Conservation (phyloP, 495 filamentous ascomycete genomes). For the Trichodelitschia bisporula region DNA sequence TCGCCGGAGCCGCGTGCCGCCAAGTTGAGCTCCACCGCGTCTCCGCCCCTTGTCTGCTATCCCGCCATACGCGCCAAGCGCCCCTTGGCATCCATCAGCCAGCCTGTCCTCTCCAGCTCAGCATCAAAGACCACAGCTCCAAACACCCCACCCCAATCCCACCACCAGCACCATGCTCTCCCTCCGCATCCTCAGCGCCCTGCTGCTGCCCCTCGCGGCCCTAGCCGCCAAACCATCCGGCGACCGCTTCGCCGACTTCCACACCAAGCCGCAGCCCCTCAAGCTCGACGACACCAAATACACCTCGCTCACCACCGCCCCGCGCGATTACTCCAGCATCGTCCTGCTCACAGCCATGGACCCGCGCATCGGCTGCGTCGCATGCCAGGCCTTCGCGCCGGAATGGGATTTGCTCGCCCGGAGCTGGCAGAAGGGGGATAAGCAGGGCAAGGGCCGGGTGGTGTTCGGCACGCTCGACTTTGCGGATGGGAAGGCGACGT, state of each 20-base stretch:
- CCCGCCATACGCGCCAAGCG: too few species aligned
- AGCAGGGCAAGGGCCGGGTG: slow-evolving; percentile 41
- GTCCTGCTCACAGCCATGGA: slow-evolving; percentile 79
- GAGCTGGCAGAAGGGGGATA: slow-evolving; percentile 71
- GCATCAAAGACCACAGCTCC: too few species aligned
- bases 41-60: too few species aligned
- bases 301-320: slow-evolving; percentile 42
- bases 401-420: slow-evolving; percentile 78
- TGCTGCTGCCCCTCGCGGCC: slow-evolving; percentile 26
- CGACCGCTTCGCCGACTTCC: slow-evolving; percentile 40
- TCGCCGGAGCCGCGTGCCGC: too few species aligned
- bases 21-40: too few species aligned
- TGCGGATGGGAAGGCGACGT: slow-evolving; percentile 54
- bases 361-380: slow-evolving; percentile 55
- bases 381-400: slow-evolving; percentile 78
- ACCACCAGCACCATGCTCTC: too few species aligned
- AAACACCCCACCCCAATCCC: too few species aligned
- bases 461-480: slow-evolving; percentile 83
- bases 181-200: slow-evolving; percentile 27
- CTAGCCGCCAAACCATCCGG: slow-evolving; percentile 31
- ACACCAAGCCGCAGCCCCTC: slow-evolving; percentile 37
- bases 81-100: too few species aligned
- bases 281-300: slow-evolving; percentile 55
- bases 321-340: slow-evolving; percentile 62
- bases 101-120: too few species aligned